Conservation (phyloP, 2,329 filamentous ascomycete species). For the Chaetomium strumarium region DNA sequence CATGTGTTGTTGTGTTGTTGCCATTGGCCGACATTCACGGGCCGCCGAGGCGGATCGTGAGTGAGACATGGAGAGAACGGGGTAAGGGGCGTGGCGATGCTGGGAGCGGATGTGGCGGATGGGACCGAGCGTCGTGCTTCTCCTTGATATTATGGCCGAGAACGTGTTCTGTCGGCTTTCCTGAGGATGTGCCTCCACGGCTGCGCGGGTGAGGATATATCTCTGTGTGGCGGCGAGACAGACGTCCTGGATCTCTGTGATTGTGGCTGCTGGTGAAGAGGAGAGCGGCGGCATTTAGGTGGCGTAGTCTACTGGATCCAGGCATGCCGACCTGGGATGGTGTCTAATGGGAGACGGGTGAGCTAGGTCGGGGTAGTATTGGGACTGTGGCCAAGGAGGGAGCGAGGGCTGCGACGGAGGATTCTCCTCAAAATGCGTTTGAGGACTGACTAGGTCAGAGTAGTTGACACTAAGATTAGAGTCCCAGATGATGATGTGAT, state of each 20-base stretch:
- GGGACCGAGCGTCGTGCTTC: too few species aligned
- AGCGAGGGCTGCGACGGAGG: not conserved
- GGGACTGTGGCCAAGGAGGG: not conserved
- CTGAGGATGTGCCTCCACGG: too few species aligned
- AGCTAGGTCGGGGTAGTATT: not conserved
- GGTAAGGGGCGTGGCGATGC: too few species aligned
- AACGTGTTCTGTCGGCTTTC: too few species aligned
- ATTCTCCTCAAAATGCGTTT: not conserved
- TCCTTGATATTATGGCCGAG: too few species aligned
- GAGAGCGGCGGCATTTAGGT: not conserved
- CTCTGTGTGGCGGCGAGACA: not conserved
- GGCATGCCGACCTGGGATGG: not conserved
- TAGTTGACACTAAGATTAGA: not conserved
- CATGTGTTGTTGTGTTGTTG: too few species aligned
- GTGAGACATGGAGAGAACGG: too few species aligned
- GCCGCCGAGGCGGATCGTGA: too few species aligned
- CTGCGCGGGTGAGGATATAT: too few species aligned
- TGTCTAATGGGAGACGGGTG: not conserved
- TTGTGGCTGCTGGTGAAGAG: not conserved
- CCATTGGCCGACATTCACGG: too few species aligned
- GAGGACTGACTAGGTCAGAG: not conserved
- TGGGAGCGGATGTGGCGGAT: too few species aligned
- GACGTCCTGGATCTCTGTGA: conserved; percentile 17
- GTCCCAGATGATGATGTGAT: not conserved
- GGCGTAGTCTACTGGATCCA: not conserved